Percentiles rank a stretch among this genome's conserved stretches.
Conservation (phyloP, 495 filamentous ascomycete species). For the Aspergillus saccharolyticus region DNA sequence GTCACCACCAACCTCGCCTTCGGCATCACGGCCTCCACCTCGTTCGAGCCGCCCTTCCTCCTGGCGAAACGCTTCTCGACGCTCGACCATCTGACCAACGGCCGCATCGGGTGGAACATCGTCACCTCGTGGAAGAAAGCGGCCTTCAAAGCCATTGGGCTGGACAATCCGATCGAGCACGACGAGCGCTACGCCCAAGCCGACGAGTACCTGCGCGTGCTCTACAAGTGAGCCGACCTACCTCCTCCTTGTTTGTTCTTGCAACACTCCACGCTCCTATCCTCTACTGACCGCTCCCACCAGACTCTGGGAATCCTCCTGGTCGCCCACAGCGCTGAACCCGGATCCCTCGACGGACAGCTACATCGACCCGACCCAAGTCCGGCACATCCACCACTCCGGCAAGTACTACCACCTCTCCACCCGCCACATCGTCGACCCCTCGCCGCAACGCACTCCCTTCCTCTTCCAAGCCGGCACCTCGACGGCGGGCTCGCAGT, state of each 20-base stretch:
- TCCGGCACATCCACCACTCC: conserved; percentile 55
- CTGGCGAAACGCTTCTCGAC: conserved; percentile 58
- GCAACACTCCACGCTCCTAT: too few relatives aligned
- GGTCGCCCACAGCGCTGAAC: conserved; percentile 49
- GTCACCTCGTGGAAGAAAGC: conserved; percentile 58
- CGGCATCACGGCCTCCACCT: conserved; percentile 48
- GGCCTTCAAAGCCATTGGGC: conserved; percentile 53
- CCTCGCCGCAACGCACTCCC: conserved; percentile 58
- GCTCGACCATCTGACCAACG: conserved; percentile 57
- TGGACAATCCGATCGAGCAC: conserved; percentile 53
- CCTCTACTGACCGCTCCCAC: too few relatives aligned
- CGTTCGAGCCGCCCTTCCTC: conserved; percentile 54
- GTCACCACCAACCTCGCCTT: conserved; percentile 46
- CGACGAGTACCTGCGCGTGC: conserved; percentile 55
- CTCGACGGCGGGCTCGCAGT: conserved; percentile 51
- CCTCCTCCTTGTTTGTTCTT: too few relatives aligned
- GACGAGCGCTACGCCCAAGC: conserved; percentile 58
- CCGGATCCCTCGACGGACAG: conserved; percentile 45
- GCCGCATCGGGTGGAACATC: conserved; percentile 61
- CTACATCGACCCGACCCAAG: conserved; percentile 50
- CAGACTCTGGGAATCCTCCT: conserved; percentile 58
- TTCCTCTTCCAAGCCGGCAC: conserved; percentile 63
- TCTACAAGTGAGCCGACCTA: conserved; percentile 42
- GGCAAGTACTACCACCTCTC: conserved; percentile 54
- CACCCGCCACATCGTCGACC: conserved; percentile 52